Evolutionary conservation across 192 early-diverging fungal genomes (phyloP), one percentile per base, ranked within the genome.

Genomic region (Diversispora epigaea): DNA sequence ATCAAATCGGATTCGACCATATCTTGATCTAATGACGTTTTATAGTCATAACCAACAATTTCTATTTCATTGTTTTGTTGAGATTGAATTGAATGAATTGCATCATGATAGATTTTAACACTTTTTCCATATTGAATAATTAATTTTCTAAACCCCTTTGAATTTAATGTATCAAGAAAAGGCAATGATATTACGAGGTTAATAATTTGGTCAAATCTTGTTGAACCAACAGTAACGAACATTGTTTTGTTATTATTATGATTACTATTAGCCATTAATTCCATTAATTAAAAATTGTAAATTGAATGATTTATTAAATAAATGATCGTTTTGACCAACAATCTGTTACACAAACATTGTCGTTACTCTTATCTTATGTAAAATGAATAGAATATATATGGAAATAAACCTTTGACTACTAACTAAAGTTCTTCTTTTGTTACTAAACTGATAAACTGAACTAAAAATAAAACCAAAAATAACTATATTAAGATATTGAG

Each of bases 141-240:
- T 11, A 96, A 81, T 60, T 85, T 77, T 0, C 73, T 80, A 79
- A 87, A 92, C 19, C 86, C 86, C 9, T 83, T 76, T 7, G 60
- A 50, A 4, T 70, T 66, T 57, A 94, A 79, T 0, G 79, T 50
- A 4, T 76, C 76, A 47, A 93, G 77, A 46, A 93, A 86, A 15
- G 76, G 47, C 5, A 55, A 39, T 19, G 84, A 81, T 32, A 82
- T 77, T 3, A 87, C 81, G 2, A 80, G 77, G 10, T 73, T 45
- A 49, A 96, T 77, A 9, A 98, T 86, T 9, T 84, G 83, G 73
- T 95, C 92, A 74, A 98, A 98, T 0, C 90, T 89, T 3, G 95
- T 96, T 17, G 94, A 92, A n/a, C 96, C 96, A 12, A 98, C 95
- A 0, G 95, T 96, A 39, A 95, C 89, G 75, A 95, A 94, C 4